Evolutionary conservation across 2,329 filamentous ascomycete genomes (phyloP).

Genomic region (Nemania abortiva): DNA sequence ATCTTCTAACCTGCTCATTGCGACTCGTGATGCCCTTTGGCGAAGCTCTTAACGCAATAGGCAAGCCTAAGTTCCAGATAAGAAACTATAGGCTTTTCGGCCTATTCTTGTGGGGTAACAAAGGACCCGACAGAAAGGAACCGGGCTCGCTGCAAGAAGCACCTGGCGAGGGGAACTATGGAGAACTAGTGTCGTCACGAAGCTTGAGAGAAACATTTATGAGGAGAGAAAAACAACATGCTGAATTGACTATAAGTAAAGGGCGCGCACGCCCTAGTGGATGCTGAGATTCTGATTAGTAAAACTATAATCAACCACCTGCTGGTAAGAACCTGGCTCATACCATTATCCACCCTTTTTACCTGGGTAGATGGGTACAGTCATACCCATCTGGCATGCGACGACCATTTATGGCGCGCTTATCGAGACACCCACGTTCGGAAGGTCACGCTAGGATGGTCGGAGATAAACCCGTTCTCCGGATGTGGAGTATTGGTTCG

Average conservation of each 20-base stretch:
- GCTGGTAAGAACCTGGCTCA: neutral
- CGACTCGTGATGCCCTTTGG: neutral
- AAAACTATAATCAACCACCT: slow-evolving; percentile 7
- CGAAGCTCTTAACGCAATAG: neutral
- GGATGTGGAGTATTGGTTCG: slow-evolving; percentile 10
- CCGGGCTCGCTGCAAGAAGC: slow-evolving; percentile 1
- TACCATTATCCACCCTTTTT: slow-evolving; percentile 3
- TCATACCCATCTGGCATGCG: neutral
- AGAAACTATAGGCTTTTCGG: neutral
- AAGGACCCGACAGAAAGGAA: neutral
- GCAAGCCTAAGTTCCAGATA: neutral
- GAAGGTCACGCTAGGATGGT: slow-evolving; percentile 4
- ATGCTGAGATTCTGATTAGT: slow-evolving; percentile 22
- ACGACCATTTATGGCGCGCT: slow-evolving; percentile 15
- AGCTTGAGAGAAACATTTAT: neutral
- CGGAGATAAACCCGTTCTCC: slow-evolving; percentile 27
- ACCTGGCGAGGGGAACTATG: slow-evolving; percentile 9
- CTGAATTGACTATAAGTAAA: slow-evolving; percentile 10
- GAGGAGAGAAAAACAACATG: slow-evolving; percentile 6
- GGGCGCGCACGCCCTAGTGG: slow-evolving; percentile 13
- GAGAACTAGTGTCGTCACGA: slow-evolving; percentile 3
- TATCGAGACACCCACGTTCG: slow-evolving; percentile 7
- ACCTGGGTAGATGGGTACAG: neutral
- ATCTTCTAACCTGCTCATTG: slow-evolving; percentile 39
- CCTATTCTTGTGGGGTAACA: neutral